Evolutionary conservation across 2,329 filamentous ascomycete species (phyloP).

Genomic region (Fusarium sterilihyphosum): DNA sequence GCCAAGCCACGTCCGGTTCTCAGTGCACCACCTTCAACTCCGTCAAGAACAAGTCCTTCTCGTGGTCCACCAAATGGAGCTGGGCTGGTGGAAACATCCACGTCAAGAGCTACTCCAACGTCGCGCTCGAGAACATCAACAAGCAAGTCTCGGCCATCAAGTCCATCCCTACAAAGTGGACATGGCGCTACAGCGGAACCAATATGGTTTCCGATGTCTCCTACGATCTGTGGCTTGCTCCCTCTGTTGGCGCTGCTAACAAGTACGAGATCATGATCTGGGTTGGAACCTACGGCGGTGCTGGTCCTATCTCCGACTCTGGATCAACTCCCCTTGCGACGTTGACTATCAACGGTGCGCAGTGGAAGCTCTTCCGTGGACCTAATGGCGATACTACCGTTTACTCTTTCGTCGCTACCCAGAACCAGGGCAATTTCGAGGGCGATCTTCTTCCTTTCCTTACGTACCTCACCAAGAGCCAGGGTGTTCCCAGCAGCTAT

Average conservation of each 20-base stretch:
- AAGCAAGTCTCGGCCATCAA: conserved; percentile 49
- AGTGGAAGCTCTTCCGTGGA: conserved; percentile 70
- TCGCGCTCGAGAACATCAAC: conserved; percentile 49
- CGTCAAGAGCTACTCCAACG: conserved; percentile 59
- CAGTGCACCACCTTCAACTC: conserved; percentile 56
- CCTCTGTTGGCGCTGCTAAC: conserved; percentile 52
- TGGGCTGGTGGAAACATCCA: conserved; percentile 52
- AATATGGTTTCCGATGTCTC: conserved; percentile 63
- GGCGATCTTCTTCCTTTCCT: conserved; percentile 68
- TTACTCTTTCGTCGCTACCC: conserved; percentile 61
- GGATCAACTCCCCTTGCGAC: conserved; percentile 46
- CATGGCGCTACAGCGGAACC: conserved; percentile 45
- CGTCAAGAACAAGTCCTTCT: conserved; percentile 46
- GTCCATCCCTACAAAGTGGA: conserved; percentile 50
- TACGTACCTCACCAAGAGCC: conserved; percentile 60
- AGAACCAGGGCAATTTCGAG: conserved; percentile 60
- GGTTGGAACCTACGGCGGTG: conserved; percentile 66
- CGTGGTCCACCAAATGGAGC: conserved; percentile 54
- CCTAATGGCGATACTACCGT: conserved; percentile 68
- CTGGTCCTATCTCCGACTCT: conserved; percentile 60
- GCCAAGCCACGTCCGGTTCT: conserved; percentile 48
- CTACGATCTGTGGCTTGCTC: conserved; percentile 69
- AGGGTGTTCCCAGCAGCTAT: conserved; percentile 49
- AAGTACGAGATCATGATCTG: conserved; percentile 75
- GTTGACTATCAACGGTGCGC: conserved; percentile 61